Base-by-base conservation (phyloP, 345 rosid species). In the Nasturtium officinale region DNA sequence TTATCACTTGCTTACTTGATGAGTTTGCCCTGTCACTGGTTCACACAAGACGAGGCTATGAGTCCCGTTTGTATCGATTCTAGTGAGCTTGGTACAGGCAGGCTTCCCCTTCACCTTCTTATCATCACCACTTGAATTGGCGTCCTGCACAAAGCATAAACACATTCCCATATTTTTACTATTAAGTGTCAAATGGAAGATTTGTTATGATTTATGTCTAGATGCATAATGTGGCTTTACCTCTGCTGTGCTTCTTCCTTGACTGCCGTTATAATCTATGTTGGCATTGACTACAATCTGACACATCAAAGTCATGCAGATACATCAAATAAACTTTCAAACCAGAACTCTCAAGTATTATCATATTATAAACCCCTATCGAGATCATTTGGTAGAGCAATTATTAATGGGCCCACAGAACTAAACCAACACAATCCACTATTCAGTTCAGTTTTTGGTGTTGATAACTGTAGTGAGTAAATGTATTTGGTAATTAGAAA, bases 1-100 rank as follows among this genome's bases (percentile, higher is more conserved):
- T 50, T 23, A 26, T 47, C 35, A 42, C 47, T 52, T 62, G 74
- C 88, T 81, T 85, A 87, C 98, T 82, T 95, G 99, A 89, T 95
- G 98, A 35, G 98, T 95, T 77, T 92, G 81, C 65, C 98, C 99
- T 37, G 97, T 95, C 73, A 92, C 76, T 50, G 99, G 98, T 81
- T 90, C 85, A 64, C 99, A 95, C 77, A 83, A 85, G 69, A 89
- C 96, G 54, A 88, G 85, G 85, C 98, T 95, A 70, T 90, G 86
- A 70, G 81, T 80, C 69, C 99, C 92, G 74, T 87, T 74, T 35
- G 99, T 88, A 56, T 83, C 80, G 53, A 90, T 88, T 80, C 97
- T 85, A 42, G 89, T 84, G 82, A 95, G 90, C 83, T 86, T 87
- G n/a, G 98, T 90, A 80, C 87, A 82, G 5, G 98, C 85, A 67